These are phyloP conservation scores for Leccinum aurantiacum DNA, from an alignment of 768 basidiomycete species.

Conservation along the genomic window DNA sequence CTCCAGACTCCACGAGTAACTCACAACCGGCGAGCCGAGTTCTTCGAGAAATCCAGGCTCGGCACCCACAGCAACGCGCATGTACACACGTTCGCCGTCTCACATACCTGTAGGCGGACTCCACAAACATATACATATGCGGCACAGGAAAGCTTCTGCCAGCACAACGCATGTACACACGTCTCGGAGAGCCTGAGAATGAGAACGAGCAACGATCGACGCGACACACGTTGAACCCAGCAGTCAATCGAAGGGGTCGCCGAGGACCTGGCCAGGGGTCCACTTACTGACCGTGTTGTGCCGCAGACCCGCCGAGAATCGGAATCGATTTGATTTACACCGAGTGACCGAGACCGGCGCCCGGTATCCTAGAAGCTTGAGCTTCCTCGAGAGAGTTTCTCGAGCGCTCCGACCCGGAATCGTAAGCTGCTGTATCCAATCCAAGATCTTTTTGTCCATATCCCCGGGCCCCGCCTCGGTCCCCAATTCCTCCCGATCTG, in stretches of 20 bases:
- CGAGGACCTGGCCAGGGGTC: neutral
- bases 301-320: neutral
- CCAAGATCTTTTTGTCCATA: neutral
- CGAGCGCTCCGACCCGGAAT: neutral
- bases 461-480: neutral
- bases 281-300: neutral
- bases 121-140: neutral
- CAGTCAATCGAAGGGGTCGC: neutral
- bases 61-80: neutral
- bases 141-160: neutral
- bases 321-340: neutral
- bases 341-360: neutral
- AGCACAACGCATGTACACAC: neutral
- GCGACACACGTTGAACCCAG: slow-evolving; percentile 1
- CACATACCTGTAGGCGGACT: neutral
- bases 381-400: neutral
- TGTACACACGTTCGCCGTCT: neutral
- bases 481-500: neutral
- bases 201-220: neutral
- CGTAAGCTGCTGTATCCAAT: neutral
- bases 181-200: neutral
- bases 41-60: neutral
- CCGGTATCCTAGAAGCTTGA: neutral
- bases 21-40: neutral
- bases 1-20: neutral